Percentiles rank a stretch among this genome's conserved stretches.
Evolutionary conservation across 441 rosid species (phyloP).

Genomic region (Pelargonium fulgidum): DNA sequence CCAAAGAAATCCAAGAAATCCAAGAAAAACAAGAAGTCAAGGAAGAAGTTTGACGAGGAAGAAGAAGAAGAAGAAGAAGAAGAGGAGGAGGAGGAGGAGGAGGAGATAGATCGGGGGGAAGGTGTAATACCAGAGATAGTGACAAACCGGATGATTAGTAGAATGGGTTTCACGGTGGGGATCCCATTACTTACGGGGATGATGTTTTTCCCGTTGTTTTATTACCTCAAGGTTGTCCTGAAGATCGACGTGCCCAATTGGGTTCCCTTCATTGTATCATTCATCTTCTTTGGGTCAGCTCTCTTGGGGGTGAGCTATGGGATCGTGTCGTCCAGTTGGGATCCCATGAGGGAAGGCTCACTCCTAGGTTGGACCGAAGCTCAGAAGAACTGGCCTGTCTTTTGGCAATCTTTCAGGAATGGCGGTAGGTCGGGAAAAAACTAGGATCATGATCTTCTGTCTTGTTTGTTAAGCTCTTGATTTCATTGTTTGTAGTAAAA

Average conservation of each 20-base stretch:
- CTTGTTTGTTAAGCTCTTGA: not conserved
- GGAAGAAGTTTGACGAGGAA: slow-evolving; percentile 10
- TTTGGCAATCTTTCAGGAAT: slow-evolving; percentile 71
- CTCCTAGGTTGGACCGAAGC: slow-evolving; percentile 90
- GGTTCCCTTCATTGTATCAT: slow-evolving; percentile 78
- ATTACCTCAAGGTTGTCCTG: slow-evolving; percentile 66
- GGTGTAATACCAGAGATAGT: slow-evolving; percentile 83
- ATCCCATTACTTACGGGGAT: slow-evolving; percentile 62
- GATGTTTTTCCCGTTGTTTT: slow-evolving; percentile 75
- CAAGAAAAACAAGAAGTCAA: slow-evolving; percentile 37
- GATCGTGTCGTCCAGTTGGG: slow-evolving; percentile 90
- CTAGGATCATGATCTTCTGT: slow-evolving; percentile 18
- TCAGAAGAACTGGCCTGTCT: slow-evolving; percentile 84
- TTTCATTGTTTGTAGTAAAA: too few relatives aligned
- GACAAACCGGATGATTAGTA: slow-evolving; percentile 79
- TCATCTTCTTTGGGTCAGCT: slow-evolving; percentile 77
- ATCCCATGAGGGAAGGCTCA: slow-evolving; percentile 82
- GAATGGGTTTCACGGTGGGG: slow-evolving; percentile 76
- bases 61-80: slow-evolving; percentile 26
- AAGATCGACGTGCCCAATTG: slow-evolving; percentile 78
- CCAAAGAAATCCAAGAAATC: slow-evolving; percentile 56
- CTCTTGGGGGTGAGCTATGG: slow-evolving; percentile 79
- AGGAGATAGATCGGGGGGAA: slow-evolving; percentile 33
- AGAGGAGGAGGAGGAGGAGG: slow-evolving; percentile 24
- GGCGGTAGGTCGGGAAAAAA: slow-evolving; percentile 46